Percentiles rank a stretch among this genome's conserved stretches.
These are phyloP conservation scores for Globisporangium sylvaticum DNA, from an alignment of 352 stramenopile species.

Conservation along the genomic window DNA sequence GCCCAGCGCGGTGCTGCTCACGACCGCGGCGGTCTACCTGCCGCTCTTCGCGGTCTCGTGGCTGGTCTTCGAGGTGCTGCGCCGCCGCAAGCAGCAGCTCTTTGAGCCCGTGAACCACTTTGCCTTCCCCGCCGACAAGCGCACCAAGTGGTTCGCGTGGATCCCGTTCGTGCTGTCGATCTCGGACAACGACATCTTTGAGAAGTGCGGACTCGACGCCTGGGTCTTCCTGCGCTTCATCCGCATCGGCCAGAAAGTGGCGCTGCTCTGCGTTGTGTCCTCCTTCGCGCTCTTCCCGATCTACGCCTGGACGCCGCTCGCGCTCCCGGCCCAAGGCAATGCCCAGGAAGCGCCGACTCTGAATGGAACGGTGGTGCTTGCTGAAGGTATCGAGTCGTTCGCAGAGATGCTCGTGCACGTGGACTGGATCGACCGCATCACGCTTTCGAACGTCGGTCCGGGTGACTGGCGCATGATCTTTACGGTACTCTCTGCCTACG, in stretches of 20 bases:
- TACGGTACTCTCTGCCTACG: conserved; percentile 47
- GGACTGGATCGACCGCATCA: conserved; percentile 65
- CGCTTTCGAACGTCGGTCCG: conserved; percentile 58
- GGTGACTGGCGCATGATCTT: conserved; percentile 65
- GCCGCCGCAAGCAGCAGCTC: conserved; percentile 34
- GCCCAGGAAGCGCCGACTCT: conserved; percentile 7
- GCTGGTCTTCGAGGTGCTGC: conserved; percentile 59
- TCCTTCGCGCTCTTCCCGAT: conserved; percentile 71
- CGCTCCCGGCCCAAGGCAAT: conserved; percentile 25
- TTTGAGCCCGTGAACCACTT: conserved; percentile 50
- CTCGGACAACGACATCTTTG: conserved; percentile 50
- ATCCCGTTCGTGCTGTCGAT: conserved; percentile 59
- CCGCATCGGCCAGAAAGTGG: conserved; percentile 63
- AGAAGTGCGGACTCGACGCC: conserved; percentile 62
- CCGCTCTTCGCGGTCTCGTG: conserved; percentile 51
- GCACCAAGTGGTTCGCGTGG: conserved; percentile 42
- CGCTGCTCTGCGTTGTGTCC: conserved; percentile 41
- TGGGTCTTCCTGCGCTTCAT: conserved; percentile 79
- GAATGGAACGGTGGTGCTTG: conserved; percentile 25
- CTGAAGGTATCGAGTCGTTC: conserved; percentile 18
- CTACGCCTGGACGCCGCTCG: conserved; percentile 48
- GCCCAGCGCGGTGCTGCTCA: conserved; percentile 51
- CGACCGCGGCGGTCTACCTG: conserved; percentile 60
- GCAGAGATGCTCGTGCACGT: conserved; percentile 30
- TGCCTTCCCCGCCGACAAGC: conserved; percentile 27